Base-by-base conservation (phyloP, 2,329 filamentous ascomycete species). In the Fusarium nurragi region DNA sequence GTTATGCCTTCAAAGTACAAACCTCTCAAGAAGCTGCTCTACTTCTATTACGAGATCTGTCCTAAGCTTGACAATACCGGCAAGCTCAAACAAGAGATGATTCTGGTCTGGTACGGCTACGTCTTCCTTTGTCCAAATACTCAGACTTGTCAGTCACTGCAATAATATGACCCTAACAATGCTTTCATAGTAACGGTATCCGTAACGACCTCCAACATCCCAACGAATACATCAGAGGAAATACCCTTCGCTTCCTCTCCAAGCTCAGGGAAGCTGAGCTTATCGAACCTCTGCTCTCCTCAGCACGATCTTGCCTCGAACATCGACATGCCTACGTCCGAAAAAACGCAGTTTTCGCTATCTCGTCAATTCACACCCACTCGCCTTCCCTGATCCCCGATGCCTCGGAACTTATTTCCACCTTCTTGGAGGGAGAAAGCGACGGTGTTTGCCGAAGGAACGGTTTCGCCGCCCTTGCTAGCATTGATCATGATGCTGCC, bases 11-110 rank as follows among this genome's bases (percentile, higher is more conserved):
- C 93, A 65, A 97, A 96, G 83, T 93, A 91, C 79, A 99, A 99
- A 83, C 84, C 90, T 38, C 84, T 99, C 73, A 99, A 99, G 87
- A 99, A 99, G 84, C 86, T 99, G 62, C 87, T 99, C 54, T 99
- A 99, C 81, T 95, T 99, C 79, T 99, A 99, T 83, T 97, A 98
- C 77, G 95, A 99, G 81, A 95, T 98, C 77, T 98, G 95, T 78
- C 95, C 94, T 37, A 99, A 99, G 83, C 89, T 93, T 57, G 95
- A 99, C 79, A 84, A 89, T 51, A 89, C 84, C 75, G 95, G 95
- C 74, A 99, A 98, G 85, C 83, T 99, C 67, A 97, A 97, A 85
- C 95, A 99, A 81, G 95, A 99, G 82, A 98, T 97, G 93, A 99
- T 99, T 77, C 82, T 99, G 74, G 95, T 99, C 73, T 99, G 95